phyloP scores from a whole-genome alignment of 1,284 basidiomycete genomes.

The Peniophora sp. region DNA sequence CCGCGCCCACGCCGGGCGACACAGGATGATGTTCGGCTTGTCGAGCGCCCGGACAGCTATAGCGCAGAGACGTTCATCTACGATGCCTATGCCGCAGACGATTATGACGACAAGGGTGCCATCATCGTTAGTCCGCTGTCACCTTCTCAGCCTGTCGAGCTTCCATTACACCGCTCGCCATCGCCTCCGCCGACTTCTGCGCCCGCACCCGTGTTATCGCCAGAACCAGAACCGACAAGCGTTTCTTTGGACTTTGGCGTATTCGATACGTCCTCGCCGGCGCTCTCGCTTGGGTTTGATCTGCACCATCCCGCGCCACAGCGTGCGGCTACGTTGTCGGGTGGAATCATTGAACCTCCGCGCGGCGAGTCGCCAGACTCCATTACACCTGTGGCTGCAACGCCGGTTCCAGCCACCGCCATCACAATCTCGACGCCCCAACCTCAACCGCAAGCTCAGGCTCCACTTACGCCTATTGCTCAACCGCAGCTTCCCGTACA shows the following conservation, averaged over 20 bases:
- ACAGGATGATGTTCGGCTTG: conserved; percentile 16
- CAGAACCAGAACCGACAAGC: neutral
- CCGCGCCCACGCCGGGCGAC: conserved; percentile 14
- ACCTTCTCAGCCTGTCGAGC: conserved; percentile 10
- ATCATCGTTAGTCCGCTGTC: conserved; percentile 26
- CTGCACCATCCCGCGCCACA: conserved; percentile 53
- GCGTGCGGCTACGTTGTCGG: conserved; percentile 23
- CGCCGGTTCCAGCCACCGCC: neutral
- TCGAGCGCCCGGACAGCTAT: conserved; percentile 55
- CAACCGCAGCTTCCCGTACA: conserved; percentile 11
- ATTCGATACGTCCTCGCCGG: neutral
- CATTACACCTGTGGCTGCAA: conserved; percentile 15
- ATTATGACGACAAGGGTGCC: conserved; percentile 37
- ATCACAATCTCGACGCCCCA: conserved; percentile 13
- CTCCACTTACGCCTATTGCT: conserved; percentile 14
- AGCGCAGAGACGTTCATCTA: conserved; percentile 76
- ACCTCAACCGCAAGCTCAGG: conserved; percentile 37
- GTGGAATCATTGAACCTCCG: conserved; percentile 29
- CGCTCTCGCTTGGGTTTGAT: conserved; percentile 34
- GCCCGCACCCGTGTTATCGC: conserved; percentile 8
- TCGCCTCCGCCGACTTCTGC: conserved; percentile 15
- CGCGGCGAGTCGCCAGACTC: conserved; percentile 37
- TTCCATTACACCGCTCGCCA: neutral
- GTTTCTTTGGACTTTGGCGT: conserved; percentile 6
- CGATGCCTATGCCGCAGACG: conserved; percentile 67